Conservation (phyloP, 805 yeast species). For the Kodamaea kakaduensis region DNA sequence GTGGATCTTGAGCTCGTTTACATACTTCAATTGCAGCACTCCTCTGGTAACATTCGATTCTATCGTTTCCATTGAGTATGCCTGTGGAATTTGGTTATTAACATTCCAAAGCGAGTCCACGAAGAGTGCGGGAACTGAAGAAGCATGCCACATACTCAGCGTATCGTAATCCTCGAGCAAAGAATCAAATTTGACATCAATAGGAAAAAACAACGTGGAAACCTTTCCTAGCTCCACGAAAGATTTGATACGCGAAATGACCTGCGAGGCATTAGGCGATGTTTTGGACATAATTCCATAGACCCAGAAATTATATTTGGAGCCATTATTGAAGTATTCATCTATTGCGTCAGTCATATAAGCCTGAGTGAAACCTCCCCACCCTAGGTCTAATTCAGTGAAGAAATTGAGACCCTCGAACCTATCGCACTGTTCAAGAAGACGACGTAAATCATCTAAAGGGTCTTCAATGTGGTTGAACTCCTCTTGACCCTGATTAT, state of each 20-base stretch:
- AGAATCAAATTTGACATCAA: background rate
- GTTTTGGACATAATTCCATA: slow-evolving; percentile 37
- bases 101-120: slow-evolving; percentile 43
- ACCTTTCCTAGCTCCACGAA: slow-evolving; percentile 43
- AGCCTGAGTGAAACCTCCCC: slow-evolving; percentile 73
- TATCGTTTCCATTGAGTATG: slow-evolving; percentile 41
- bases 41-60: slow-evolving; percentile 40
- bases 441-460: slow-evolving; percentile 54
- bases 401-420: slow-evolving; percentile 67
- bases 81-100: slow-evolving; percentile 31
- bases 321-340: slow-evolving; percentile 51
- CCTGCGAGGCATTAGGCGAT: slow-evolving; percentile 22
- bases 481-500: slow-evolving; percentile 58
- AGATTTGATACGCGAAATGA: slow-evolving; percentile 42
- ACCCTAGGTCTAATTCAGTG: slow-evolving; percentile 70
- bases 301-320: slow-evolving; percentile 35
- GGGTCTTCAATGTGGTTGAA: slow-evolving; percentile 35
- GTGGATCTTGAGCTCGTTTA: slow-evolving; percentile 31
- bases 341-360: slow-evolving; percentile 58
- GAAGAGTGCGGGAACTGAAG: slow-evolving; percentile 27
- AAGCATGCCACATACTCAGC: slow-evolving; percentile 41
- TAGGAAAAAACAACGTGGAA: slow-evolving; percentile 57
- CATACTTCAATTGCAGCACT: slow-evolving; percentile 45
- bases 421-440: slow-evolving; percentile 72
- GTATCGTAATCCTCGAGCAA: slow-evolving; percentile 12